Evolutionary conservation across 1,139 yeast genomes (phyloP).

Genomic region (Blastobotrys aristatus): DNA sequence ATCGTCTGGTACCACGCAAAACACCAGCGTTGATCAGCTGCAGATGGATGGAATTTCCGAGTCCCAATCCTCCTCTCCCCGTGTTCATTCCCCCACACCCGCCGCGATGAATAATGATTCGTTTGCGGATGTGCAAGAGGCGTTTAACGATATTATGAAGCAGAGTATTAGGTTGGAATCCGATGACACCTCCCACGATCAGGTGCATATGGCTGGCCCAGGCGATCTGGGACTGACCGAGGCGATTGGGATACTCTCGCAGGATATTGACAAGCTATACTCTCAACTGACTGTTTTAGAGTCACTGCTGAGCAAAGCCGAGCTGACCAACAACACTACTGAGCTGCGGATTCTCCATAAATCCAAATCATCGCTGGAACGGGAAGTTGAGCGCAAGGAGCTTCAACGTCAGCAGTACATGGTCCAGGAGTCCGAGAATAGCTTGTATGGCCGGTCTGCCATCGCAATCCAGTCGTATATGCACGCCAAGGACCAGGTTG

Average conservation of each 20-base stretch:
- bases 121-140: slow-evolving; percentile 58
- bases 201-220: slow-evolving; percentile 52
- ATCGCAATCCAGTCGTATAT: slow-evolving; percentile 65
- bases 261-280: slow-evolving; percentile 56
- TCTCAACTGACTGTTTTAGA: slow-evolving; percentile 61
- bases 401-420: slow-evolving; percentile 73
- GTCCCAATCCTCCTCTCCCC: not conserved
- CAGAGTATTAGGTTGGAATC: not conserved
- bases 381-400: slow-evolving; percentile 69
- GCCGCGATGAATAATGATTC: slow-evolving; percentile 11
- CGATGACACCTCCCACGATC: slow-evolving; percentile 9
- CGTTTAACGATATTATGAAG: slow-evolving; percentile 56
- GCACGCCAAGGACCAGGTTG: slow-evolving; percentile 45
- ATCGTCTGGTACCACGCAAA: slow-evolving; percentile 1
- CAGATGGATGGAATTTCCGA: slow-evolving; percentile 24
- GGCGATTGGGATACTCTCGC: slow-evolving; percentile 52
- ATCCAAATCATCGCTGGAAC: slow-evolving; percentile 58
- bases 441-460: slow-evolving; percentile 65
- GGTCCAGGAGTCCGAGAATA: slow-evolving; percentile 77
- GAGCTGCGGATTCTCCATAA: slow-evolving; percentile 64
- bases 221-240: slow-evolving; percentile 64
- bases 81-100: not conserved
- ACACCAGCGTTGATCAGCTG: slow-evolving; percentile 23
- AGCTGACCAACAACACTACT: slow-evolving; percentile 65
- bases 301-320: slow-evolving; percentile 72